These are phyloP conservation scores for Paecilomyces formosus DNA, from an alignment of 2,329 filamentous ascomycete species.

Conservation along the genomic window DNA sequence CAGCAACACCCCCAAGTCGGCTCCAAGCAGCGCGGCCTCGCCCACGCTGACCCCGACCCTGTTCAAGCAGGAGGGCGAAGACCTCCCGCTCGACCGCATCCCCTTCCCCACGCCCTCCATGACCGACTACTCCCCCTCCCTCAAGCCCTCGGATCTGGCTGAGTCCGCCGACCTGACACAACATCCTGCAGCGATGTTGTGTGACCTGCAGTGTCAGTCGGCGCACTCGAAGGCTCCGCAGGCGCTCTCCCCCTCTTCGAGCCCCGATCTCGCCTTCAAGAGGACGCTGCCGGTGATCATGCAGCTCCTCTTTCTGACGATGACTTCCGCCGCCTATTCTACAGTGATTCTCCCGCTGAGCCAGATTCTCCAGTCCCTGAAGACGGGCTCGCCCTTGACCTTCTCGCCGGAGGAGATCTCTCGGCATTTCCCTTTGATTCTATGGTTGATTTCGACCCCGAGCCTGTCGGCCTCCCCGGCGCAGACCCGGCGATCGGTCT, in stretches of 20 bases:
- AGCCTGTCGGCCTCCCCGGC: slow-evolving; percentile 37
- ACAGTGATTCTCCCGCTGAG: slow-evolving; percentile 60
- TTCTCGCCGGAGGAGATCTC: slow-evolving; percentile 47
- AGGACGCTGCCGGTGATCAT: slow-evolving; percentile 52
- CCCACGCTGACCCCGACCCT: slow-evolving; percentile 33
- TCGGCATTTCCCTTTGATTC: slow-evolving; percentile 47
- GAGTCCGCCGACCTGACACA: slow-evolving; percentile 87
- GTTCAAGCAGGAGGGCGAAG: slow-evolving; percentile 39
- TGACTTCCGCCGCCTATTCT: slow-evolving; percentile 54
- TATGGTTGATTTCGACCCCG: slow-evolving; percentile 49
- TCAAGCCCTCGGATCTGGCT: slow-evolving; percentile 37
- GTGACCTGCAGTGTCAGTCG: slow-evolving; percentile 99
- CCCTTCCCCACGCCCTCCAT: slow-evolving; percentile 32
- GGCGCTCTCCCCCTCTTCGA: slow-evolving; percentile 36
- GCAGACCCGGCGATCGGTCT: slow-evolving; percentile 39
- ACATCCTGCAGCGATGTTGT: slow-evolving; percentile 99
- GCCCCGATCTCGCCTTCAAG: slow-evolving; percentile 28
- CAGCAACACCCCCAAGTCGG: slow-evolving; percentile 30
- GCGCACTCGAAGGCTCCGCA: slow-evolving; percentile 48
- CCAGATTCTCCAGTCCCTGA: slow-evolving; percentile 71
- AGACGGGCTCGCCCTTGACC: slow-evolving; percentile 66
- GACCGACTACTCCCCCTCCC: slow-evolving; percentile 31
- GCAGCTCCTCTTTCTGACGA: slow-evolving; percentile 60
- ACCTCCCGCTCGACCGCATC: slow-evolving; percentile 33
- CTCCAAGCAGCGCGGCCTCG: slow-evolving; percentile 25